Evolutionary conservation across 169 alveolate species (phyloP), one percentile per base, ranked within the genome.

Genomic region (Plasmodium malariae): DNA sequence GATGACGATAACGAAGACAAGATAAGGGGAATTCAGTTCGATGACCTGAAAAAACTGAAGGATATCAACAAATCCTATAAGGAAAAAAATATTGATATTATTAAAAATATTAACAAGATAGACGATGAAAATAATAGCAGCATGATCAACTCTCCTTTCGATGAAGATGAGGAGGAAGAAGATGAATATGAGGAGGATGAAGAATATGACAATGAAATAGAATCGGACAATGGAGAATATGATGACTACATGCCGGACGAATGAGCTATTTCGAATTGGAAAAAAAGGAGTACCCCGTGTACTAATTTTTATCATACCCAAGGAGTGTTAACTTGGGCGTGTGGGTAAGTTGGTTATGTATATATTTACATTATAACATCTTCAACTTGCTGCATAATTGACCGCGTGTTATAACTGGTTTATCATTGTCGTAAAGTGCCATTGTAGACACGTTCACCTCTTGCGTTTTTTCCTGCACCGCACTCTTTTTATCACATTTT

Each of bases 211-310:
- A 43, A 67, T 62, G 94, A 60, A 72, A 54, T 74, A 9, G 94
- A 85, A 21, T 12, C 92, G 9, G 21, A 34, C 7, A 68, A 88
- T 17, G 88, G 59, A 11, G 92, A 67, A 9, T 62, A 36, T n/a
- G 93, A 90, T 37, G 89, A 78, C 32, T 74, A 74, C 65, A 21
- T 28, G 26, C 30, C 73, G 26, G 74, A 34, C 43, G 88, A 55
- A 48, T 74, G 65, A 74, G 30, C 24, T 11, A 40, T 48, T 1
- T 36, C 1, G 21, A 2, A 48, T 9, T 9, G 32, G 2, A n/a
- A 43, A 19, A 63, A 60, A 30, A 19, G 24, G 45, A 62, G n/a
- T n/a, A n/a, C n/a, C n/a, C n/a, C n/a, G n/a, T n/a, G n/a, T n/a
- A n/a, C n/a, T n/a, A n/a, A n/a, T n/a, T n/a, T n/a, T n/a, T n/a